Base-by-base conservation (phyloP, 768 basidiomycete species). In the Botryobasidium botryosum region DNA sequence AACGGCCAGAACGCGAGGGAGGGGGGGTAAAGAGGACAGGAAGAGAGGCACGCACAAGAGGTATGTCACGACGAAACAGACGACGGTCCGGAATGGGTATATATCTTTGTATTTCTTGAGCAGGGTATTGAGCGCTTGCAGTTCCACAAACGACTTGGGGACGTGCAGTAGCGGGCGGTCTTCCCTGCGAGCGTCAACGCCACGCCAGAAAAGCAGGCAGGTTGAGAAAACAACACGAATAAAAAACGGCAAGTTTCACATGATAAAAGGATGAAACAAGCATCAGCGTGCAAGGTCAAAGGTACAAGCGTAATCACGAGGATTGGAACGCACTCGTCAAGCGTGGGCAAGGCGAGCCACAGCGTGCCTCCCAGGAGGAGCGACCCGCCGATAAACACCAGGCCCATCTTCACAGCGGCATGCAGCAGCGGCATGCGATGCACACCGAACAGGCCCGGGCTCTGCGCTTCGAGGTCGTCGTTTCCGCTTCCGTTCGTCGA, bases 81-180 rank as follows among this genome's bases (percentile, higher is more conserved):
- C 59, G 40, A 94, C 64, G 50, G 91, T 83, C 39, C 87, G 74
- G 60, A 69, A 74, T 3, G 86, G 87, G 59, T 88, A 85, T 50
- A 85, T 79, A 47, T 81, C 75, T 39, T 87, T 72, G 62, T 96
- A 96, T 58, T 92, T 92, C 69, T 87, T 88, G 31, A 90, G 66
- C 5, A 91, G 74, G 18, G 59, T 65, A 57, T 96, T 94, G 42
- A 96, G 70, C 5, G 73, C 76, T 56, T 96, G 77, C 8, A 97
- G 69, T 58, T 96, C 77, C 17, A 68, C 70, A 52, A 97, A 96
- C 3, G 80, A 83, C 58, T 80, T 85, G 10, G 92, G 92, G 43
- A 97, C 72, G 53, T 75, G 78, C 21, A 97, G 68, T 24, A 70
- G 57, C 0, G 73, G 75, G 29, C 77, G 73, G 65, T 97, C 88